A percentile compares a stretch with the other conserved stretches of the same genome.
These are phyloP conservation scores for Xylaria sp. DNA, from an alignment of 495 filamentous ascomycete species.

Conservation along the genomic window DNA sequence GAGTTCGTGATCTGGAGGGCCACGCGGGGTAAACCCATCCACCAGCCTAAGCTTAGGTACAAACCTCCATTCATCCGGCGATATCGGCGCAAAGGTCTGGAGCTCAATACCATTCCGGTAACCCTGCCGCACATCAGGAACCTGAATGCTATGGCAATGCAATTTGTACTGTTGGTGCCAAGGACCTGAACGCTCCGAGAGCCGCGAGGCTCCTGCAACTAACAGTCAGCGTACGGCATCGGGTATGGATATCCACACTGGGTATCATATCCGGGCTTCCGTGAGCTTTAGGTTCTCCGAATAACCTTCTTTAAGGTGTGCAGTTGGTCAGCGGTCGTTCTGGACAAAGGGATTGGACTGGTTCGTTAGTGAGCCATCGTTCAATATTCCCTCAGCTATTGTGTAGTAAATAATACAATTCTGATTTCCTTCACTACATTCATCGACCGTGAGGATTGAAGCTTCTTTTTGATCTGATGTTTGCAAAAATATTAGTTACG, in stretches of 20 bases:
- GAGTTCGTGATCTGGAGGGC: neutral
- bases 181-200: slow-evolving; percentile 13
- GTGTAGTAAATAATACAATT: neutral
- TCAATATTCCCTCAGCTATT: neutral
- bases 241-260: neutral
- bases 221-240: neutral
- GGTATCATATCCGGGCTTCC: slow-evolving; percentile 13
- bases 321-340: neutral
- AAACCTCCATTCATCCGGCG: neutral
- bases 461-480: neutral
- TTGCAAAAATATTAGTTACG: neutral
- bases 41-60: neutral
- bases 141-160: neutral
- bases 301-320: neutral
- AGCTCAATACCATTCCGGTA: neutral
- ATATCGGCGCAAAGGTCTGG: slow-evolving; percentile 22
- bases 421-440: neutral
- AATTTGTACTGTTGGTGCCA: neutral
- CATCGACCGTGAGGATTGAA: neutral
- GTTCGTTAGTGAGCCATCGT: neutral
- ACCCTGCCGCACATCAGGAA: slow-evolving; percentile 16
- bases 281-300: slow-evolving; percentile 6
- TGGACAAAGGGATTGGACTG: neutral
- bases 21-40: slow-evolving; percentile 16
- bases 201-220: neutral